Evolutionary conservation across 2,329 filamentous ascomycete species (phyloP).

Genomic region (Aspergillus persii): DNA sequence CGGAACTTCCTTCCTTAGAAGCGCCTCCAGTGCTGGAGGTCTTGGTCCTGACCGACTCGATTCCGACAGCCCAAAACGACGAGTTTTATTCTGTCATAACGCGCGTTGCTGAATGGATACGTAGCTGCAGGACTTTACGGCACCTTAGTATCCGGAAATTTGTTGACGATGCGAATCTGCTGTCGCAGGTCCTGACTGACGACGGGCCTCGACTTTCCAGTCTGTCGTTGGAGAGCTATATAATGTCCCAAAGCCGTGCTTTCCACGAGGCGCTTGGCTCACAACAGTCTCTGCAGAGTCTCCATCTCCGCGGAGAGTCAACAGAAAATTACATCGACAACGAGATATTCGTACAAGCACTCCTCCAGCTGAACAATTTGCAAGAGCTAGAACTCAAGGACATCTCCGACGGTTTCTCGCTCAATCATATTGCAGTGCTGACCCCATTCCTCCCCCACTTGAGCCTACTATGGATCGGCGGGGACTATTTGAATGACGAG

Average conservation of each 20-base stretch:
- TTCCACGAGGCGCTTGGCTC: constrained; percentile 30
- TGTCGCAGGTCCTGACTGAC: constrained; percentile 27
- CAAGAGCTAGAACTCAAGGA: constrained; percentile 33
- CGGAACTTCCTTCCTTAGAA: constrained; percentile 24
- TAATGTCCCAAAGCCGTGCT: constrained; percentile 18
- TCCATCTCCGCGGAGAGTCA: constrained; percentile 32
- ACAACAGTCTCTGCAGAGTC: constrained; percentile 26
- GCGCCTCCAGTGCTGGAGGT: constrained; percentile 42
- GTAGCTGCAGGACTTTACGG: constrained; percentile 51
- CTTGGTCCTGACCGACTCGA: constrained; percentile 49
- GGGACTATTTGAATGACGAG: constrained; percentile 28
- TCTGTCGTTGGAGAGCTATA: constrained; percentile 31
- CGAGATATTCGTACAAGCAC: constrained; percentile 28
- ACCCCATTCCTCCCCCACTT: constrained; percentile 29
- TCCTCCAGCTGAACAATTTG: constrained; percentile 29
- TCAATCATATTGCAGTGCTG: constrained; percentile 28
- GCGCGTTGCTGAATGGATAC: constrained; percentile 55
- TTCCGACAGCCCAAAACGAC: constrained; percentile 48
- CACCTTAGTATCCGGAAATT: constrained; percentile 53
- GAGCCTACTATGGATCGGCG: constrained; percentile 34
- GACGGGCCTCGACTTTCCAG: constrained; percentile 25
- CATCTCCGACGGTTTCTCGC: constrained; percentile 33
- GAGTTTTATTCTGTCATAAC: constrained; percentile 51
- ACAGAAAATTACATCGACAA: constrained; percentile 26
- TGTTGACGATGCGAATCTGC: constrained; percentile 46